Conservation (phyloP, 352 stramenopile species). For the Pythium rhizo-oryzae region DNA sequence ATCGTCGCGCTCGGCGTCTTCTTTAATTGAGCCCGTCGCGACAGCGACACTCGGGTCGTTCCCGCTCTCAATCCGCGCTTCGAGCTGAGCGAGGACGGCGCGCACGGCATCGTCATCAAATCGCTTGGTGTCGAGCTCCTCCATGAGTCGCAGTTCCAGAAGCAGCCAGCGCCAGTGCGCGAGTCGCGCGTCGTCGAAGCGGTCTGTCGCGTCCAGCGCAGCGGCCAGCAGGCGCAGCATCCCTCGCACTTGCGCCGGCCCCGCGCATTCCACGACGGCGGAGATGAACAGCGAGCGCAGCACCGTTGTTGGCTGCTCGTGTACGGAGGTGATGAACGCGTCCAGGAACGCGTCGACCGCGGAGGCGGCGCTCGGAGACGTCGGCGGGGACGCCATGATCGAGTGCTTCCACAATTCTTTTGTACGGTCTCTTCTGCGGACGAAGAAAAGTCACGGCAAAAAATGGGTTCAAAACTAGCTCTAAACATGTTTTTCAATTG, state of each 20-base stretch:
- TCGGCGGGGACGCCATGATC: constrained; percentile 4
- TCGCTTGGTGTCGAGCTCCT: constrained; percentile 15
- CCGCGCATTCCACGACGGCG: constrained; percentile 9
- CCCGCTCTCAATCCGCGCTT: neutral
- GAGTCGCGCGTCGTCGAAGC: neutral
- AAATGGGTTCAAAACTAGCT: neutral
- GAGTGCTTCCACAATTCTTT: neutral
- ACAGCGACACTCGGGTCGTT: constrained; percentile 4
- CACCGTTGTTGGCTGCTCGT: neutral
- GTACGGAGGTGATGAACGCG: neutral
- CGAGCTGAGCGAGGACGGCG: constrained; percentile 6
- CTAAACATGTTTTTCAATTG: no score
- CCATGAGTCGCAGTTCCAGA: constrained; percentile 17
- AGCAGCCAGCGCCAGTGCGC: constrained; percentile 20
- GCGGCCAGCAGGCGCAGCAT: neutral
- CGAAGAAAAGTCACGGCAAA: neutral
- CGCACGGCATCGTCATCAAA: constrained; percentile 10
- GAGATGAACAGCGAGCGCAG: constrained; percentile 14
- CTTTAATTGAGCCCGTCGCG: no score
- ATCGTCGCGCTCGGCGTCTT: neutral
- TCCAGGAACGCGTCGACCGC: constrained; percentile 13
- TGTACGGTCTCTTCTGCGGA: no score
- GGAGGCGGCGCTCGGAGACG: neutral
- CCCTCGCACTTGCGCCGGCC: neutral
- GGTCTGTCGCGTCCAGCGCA: neutral